Evolutionary conservation across 805 yeast species (phyloP).

Genomic region (Saturnispora kantuleensis): DNA sequence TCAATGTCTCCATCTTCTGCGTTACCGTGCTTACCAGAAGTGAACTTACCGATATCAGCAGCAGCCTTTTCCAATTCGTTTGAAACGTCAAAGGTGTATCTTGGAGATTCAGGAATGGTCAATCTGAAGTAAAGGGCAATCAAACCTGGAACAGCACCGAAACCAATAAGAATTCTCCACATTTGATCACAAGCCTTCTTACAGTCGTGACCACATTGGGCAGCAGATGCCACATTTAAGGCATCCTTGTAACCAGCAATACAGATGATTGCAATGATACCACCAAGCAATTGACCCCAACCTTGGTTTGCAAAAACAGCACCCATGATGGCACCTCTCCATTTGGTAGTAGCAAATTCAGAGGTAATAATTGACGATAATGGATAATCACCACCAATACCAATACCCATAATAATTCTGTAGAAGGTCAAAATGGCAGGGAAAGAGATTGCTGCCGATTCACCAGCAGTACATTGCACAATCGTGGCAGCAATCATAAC

Average conservation of each 20-base stretch:
- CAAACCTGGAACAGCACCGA: slow-evolving; percentile 84
- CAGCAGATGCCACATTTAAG: slow-evolving; percentile 43
- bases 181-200: slow-evolving; percentile 75
- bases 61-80: slow-evolving; percentile 47
- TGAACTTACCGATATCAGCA: slow-evolving; percentile 44
- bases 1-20: slow-evolving; percentile 37
- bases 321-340: slow-evolving; percentile 98
- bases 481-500: slow-evolving; percentile 74
- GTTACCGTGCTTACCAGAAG: slow-evolving; percentile 41
- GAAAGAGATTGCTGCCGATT: slow-evolving; percentile 61
- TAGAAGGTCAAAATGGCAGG: slow-evolving; percentile 65
- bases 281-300: slow-evolving; percentile 87
- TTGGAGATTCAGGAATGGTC: slow-evolving; percentile 91
- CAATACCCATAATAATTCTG: slow-evolving; percentile 88
- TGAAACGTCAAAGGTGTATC: slow-evolving; percentile 73
- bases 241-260: slow-evolving; percentile 68
- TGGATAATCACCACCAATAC: slow-evolving; percentile 97
- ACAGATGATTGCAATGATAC: slow-evolving; percentile 68
- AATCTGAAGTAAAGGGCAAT: slow-evolving; percentile 83
- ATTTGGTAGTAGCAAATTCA: slow-evolving; percentile 86
- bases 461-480: slow-evolving; percentile 66
- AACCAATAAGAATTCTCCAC: slow-evolving; percentile 89
- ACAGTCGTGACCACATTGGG: slow-evolving; percentile 60
- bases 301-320: slow-evolving; percentile 97
- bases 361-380: slow-evolving; percentile 87